phyloP scores from a whole-genome alignment of 2,329 filamentous ascomycete species.

The Escovopsis sp. region DNA sequence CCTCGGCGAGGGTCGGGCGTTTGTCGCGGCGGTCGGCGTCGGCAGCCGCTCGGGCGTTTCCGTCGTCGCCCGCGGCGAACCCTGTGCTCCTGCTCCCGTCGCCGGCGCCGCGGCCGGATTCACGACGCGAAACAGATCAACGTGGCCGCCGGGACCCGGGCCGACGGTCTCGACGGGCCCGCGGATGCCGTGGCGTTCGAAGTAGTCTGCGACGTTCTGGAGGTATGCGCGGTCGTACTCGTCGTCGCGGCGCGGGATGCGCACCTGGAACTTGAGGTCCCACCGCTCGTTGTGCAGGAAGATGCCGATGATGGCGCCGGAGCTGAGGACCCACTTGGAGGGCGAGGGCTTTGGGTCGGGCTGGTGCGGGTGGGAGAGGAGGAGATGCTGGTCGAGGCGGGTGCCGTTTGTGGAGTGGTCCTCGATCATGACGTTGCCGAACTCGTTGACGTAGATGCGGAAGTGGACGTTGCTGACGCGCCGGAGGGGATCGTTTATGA shows the following conservation, averaged over 20 bases:
- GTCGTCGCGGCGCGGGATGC: constrained; percentile 64
- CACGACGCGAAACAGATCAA: constrained; percentile 20
- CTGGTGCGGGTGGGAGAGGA: constrained; percentile 29
- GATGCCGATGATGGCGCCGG: constrained; percentile 61
- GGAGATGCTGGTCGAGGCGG: constrained; percentile 58
- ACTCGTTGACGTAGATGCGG: constrained; percentile 77
- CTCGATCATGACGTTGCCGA: constrained; percentile 78
- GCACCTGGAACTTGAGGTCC: constrained; percentile 71
- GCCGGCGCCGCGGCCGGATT: neutral
- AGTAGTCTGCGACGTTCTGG: constrained; percentile 54
- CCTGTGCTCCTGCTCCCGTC: constrained; percentile 3
- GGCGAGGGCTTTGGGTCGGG: constrained; percentile 17
- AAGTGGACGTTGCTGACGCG: constrained; percentile 93
- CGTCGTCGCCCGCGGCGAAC: constrained; percentile 2
- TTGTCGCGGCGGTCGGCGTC: constrained; percentile 2
- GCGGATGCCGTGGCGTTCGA: constrained; percentile 26
- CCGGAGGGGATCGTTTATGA: constrained; percentile 50
- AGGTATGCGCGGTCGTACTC: constrained; percentile 49
- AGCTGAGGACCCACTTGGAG: constrained; percentile 47
- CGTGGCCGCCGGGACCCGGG: constrained; percentile 32
- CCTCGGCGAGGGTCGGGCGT: constrained; percentile 9
- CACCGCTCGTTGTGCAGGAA: constrained; percentile 33
- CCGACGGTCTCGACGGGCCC: constrained; percentile 25
- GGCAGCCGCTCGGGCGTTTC: neutral
- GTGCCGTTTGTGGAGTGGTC: constrained; percentile 96